phyloP scores from a whole-genome alignment of 2,329 filamentous ascomycete species.

The Paraconiothyrium brasiliense region DNA sequence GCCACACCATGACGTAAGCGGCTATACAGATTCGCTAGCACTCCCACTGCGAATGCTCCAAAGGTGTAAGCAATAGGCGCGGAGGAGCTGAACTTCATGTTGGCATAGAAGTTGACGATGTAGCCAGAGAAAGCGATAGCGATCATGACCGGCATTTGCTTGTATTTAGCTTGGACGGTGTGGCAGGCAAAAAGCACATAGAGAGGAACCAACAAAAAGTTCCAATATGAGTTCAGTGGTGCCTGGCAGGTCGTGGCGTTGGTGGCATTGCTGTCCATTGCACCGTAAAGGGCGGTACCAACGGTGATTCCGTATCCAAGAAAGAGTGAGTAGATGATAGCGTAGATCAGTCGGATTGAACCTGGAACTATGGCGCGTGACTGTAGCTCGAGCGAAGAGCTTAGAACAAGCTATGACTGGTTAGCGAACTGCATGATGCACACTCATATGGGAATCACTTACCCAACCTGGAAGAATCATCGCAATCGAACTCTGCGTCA shows the following conservation, averaged over 20 bases:
- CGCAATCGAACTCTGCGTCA: constrained; percentile 60
- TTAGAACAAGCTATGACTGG: constrained; percentile 51
- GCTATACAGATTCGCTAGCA: constrained; percentile 81
- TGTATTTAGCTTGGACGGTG: constrained; percentile 83
- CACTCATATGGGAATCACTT: constrained; percentile 2
- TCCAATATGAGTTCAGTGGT: constrained; percentile 61
- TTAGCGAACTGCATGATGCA: not conserved
- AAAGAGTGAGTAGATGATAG: constrained; percentile 62
- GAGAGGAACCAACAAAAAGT: constrained; percentile 79
- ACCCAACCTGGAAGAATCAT: constrained; percentile 59
- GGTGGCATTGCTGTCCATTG: constrained; percentile 56
- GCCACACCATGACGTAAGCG: constrained; percentile 66
- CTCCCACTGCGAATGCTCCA: constrained; percentile 77
- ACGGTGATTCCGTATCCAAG: constrained; percentile 61
- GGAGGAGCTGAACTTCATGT: constrained; percentile 71
- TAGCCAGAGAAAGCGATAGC: constrained; percentile 77
- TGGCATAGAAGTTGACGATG: constrained; percentile 78
- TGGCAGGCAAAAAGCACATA: constrained; percentile 74
- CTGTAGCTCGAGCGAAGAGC: constrained; percentile 58
- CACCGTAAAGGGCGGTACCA: constrained; percentile 58
- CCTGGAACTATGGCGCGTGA: constrained; percentile 58
- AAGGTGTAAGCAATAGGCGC: constrained; percentile 79
- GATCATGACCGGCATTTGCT: constrained; percentile 79
- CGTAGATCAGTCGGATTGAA: constrained; percentile 60
- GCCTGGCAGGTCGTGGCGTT: constrained; percentile 53